phyloP scores from a whole-genome alignment of 176 grass and related monocot genomes.

The Poa pratensis region DNA sequence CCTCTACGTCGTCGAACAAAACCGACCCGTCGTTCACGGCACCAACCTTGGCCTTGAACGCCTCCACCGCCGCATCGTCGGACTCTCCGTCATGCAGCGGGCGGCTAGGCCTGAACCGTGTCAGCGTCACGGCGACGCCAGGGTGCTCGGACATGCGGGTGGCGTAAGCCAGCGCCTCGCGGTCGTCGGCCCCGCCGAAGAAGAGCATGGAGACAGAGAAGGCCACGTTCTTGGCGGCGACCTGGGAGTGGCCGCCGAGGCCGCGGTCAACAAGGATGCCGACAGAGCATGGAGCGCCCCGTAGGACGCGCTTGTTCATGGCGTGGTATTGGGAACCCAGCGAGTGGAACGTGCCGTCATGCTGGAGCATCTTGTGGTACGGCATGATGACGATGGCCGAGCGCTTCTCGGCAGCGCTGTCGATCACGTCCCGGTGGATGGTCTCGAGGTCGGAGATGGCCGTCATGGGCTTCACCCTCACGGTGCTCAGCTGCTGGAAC shows the following conservation, averaged over 20 bases:
- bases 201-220: constrained; percentile 61
- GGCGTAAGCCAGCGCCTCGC: constrained; percentile 72
- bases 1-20: constrained; percentile 39
- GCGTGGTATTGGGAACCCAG: constrained; percentile 60
- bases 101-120: constrained; percentile 22
- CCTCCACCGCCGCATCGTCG: constrained; percentile 47
- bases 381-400: constrained; percentile 72
- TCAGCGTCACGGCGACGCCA: constrained; percentile 50
- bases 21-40: constrained; percentile 26
- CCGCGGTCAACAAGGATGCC: constrained; percentile 82
- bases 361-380: constrained; percentile 61
- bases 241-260: constrained; percentile 68
- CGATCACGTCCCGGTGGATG: constrained; percentile 77
- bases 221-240: constrained; percentile 55
- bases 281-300: constrained; percentile 67
- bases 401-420: constrained; percentile 57
- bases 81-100: neutral
- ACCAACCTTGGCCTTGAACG: constrained; percentile 37
- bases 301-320: constrained; percentile 75
- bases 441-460: constrained; percentile 75
- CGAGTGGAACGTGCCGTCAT: constrained; percentile 67
- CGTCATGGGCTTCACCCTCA: constrained; percentile 67
- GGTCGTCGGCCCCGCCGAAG: constrained; percentile 83
- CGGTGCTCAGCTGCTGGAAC: constrained; percentile 72
- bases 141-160: constrained; percentile 77